Percentiles rank a stretch among this genome's conserved stretches.
phyloP scores from a whole-genome alignment of 495 filamentous ascomycete species.

The Penicillium coprophilum region DNA sequence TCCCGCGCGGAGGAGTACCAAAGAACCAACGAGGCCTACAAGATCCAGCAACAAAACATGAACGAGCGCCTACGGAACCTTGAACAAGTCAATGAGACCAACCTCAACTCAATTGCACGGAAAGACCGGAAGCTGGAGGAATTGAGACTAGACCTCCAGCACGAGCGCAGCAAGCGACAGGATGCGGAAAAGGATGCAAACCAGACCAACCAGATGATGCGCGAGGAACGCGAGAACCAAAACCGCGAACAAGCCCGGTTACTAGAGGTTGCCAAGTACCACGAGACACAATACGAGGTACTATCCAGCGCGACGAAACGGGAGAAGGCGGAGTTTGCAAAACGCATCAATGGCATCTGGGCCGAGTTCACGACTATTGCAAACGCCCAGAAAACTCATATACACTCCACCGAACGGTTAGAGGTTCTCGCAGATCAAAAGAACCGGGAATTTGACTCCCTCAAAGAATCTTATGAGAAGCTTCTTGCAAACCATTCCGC shows the following conservation, averaged over 20 bases:
- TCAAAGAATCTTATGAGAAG: slow-evolving; percentile 59
- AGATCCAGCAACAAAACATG: slow-evolving; percentile 69
- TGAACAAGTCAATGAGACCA: slow-evolving; percentile 67
- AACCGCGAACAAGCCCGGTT: slow-evolving; percentile 63
- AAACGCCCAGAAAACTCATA: slow-evolving; percentile 41
- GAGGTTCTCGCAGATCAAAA: slow-evolving; percentile 69
- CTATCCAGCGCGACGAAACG: slow-evolving; percentile 60
- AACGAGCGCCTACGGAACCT: slow-evolving; percentile 60
- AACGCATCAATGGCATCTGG: slow-evolving; percentile 33
- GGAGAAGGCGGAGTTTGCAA: slow-evolving; percentile 52
- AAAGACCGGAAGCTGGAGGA: slow-evolving; percentile 82
- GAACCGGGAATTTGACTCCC: slow-evolving; percentile 60
- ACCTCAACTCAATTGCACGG: slow-evolving; percentile 67
- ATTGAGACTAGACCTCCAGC: slow-evolving; percentile 62
- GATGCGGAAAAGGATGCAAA: slow-evolving; percentile 63
- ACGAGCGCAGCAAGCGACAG: slow-evolving; percentile 62
- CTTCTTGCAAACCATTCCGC: slow-evolving; percentile 55
- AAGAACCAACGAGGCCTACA: slow-evolving; percentile 68
- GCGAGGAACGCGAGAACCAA: slow-evolving; percentile 53
- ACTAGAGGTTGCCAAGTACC: slow-evolving; percentile 53
- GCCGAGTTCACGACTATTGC: slow-evolving; percentile 37
- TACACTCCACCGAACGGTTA: slow-evolving; percentile 59
- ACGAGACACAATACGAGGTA: slow-evolving; percentile 65
- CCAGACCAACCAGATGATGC: slow-evolving; percentile 60
- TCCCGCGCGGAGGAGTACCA: slow-evolving; percentile 71